Base-by-base conservation (phyloP, 129 eudicot genomes). In the Tanacetum coccineum region DNA sequence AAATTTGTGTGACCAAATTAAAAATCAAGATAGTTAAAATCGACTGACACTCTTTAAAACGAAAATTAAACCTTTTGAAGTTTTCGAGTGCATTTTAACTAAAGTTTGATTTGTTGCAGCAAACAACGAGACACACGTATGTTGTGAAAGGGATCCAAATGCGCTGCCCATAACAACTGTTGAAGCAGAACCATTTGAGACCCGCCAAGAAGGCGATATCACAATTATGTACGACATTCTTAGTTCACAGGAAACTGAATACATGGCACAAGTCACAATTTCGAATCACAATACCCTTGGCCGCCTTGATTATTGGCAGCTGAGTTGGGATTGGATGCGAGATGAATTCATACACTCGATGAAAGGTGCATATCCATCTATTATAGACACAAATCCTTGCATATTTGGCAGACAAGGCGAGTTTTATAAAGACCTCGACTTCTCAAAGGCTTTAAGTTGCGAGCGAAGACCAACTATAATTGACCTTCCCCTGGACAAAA, bases 281-380 rank as follows among this genome's bases (percentile, higher is more conserved):
- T 75, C 84, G 10, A 88, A 82, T 32, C 81, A 85, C 65, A 78
- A 82, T 52, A 84, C 86, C 13, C 68, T 82, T 13, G 39, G 76
- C 58, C 84, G 91, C 3, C 81, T 88, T 11, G 84, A 88, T 21
- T 49, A 78, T 22, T 88, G 96, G 96, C 70, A 74, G 28, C 61
- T 85, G 54, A 85, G 87, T 60, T 88, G 85, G 84, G 96, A 85
- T 6, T 88, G 96, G 91, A 80, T 73, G 84, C 76, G 85, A 36
- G 82, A 77, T 13, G 91, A 88, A 30, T 88, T 88, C 70, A 85
- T 88, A 15, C 56, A 84, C 72, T 63, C 84, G 4, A 88, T 88
- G 88, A 74, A 81, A 53, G 96, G 96, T 11, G 96, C 96, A 2
- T 80, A 85, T 65, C 86, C 96, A 0, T 49, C 74, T 9, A 20